phyloP scores from a whole-genome alignment of 2,329 filamentous ascomycete species.

The Malbranchea zuffiana region DNA sequence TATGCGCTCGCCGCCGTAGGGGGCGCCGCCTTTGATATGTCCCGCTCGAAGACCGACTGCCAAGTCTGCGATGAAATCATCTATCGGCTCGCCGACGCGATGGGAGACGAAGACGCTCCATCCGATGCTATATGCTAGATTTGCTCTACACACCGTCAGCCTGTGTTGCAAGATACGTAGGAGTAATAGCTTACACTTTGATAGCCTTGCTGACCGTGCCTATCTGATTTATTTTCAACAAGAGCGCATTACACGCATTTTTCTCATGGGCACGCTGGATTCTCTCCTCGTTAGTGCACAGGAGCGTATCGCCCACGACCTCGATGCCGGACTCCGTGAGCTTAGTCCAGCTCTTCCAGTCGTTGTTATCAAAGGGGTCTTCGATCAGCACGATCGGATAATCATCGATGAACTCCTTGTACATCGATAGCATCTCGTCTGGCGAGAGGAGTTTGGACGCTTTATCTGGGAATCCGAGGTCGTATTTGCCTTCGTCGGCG shows the following conservation, averaged over 20 bases:
- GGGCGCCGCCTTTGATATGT: no score
- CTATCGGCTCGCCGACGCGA: no score
- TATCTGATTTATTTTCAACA: slow-evolving; percentile 37
- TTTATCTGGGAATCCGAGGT: slow-evolving; percentile 31
- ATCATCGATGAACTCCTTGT: slow-evolving; percentile 23
- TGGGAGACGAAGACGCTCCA: no score
- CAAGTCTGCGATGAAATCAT: no score
- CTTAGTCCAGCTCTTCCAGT: slow-evolving; percentile 29
- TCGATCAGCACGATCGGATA: slow-evolving; percentile 33
- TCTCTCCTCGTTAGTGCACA: slow-evolving; percentile 30
- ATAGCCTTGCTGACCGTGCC: slow-evolving; percentile 34
- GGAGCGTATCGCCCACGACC: slow-evolving; percentile 34
- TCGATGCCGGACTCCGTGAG: slow-evolving; percentile 27
- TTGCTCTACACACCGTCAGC: no score
- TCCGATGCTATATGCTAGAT: no score
- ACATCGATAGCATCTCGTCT: slow-evolving; percentile 23
- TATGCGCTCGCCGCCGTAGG: no score
- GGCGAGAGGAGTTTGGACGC: slow-evolving; percentile 17
- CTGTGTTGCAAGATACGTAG: no score
- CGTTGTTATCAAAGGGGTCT: slow-evolving; percentile 35
- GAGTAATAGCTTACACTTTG: no score
- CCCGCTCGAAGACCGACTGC: no score
- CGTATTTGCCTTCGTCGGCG: slow-evolving; percentile 25
- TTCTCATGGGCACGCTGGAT: slow-evolving; percentile 28
- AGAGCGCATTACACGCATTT: slow-evolving; percentile 32